Evolutionary conservation across 78 protist species (phyloP), one percentile per base, ranked within the genome.

Genomic region (Acrasis kona): DNA sequence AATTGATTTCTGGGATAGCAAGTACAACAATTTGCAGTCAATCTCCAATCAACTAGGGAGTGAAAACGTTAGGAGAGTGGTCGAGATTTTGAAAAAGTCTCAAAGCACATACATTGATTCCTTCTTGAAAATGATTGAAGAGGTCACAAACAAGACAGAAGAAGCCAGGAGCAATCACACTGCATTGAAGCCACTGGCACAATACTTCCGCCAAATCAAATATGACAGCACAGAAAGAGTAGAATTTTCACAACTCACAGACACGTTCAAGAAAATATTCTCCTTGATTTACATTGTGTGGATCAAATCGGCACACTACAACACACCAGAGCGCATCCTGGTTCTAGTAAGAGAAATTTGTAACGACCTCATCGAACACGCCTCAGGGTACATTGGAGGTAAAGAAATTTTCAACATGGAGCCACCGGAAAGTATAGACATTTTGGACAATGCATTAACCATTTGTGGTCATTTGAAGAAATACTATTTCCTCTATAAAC

Each of bases 1-100:
- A 78, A 12, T 86, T 1, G 89, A 76, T 10, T 91, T 91, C 42
- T 91, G 96, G 96, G 4, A 41, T 31, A 30, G 34, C 12, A 85
- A 86, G 79, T 36, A 70, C 9, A 64, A 1, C 39, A 83, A 84
- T 57, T 80, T 90, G 19, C 31, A 12, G 29, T 3, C 41, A 57
- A 1, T 76, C 74, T 6, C 50, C 2, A 74, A 79, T 7, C 83
- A 78, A 79, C 77, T 85, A n/a, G 30, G 7, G 35, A 0, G 35
- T 10, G 35, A 2, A 27, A 38, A 57, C 41, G 27, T 74, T 0
- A 35, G 2, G 35, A 70, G 61, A 39, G 50, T 79, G 28, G 12
- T 41, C 37, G 27, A 10, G 38, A 79, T 84, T 27, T 73, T 82
- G 72, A 78, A 80, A 40, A 12, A 72, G 37, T n/a, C 79, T 30